Evolutionary conservation across 345 rosid genomes (phyloP).

Genomic region (Aurinia saxatilis): DNA sequence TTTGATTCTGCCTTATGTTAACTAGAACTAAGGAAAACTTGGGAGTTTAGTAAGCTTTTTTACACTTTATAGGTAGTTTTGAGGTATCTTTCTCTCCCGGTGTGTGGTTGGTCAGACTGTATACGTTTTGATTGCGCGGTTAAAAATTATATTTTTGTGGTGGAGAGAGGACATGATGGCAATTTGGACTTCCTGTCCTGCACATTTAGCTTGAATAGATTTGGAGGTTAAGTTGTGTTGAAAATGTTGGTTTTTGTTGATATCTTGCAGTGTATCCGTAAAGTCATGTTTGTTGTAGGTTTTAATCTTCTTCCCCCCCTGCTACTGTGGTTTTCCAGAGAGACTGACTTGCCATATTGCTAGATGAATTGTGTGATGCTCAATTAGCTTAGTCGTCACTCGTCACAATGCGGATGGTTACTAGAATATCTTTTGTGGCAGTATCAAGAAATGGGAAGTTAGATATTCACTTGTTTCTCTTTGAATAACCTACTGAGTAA

Average conservation of each 20-base stretch:
- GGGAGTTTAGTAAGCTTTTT: background rate
- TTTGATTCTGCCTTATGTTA: background rate
- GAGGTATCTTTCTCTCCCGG: background rate
- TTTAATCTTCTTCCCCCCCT: background rate
- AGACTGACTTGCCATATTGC: background rate
- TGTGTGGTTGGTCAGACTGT: background rate
- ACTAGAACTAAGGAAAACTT: background rate
- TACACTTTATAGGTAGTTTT: background rate
- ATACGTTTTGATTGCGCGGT: background rate
- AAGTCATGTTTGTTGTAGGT: background rate
- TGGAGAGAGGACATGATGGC: conserved; percentile 2
- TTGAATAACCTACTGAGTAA: background rate
- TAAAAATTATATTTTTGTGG: background rate
- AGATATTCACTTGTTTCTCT: background rate
- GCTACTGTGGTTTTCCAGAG: background rate
- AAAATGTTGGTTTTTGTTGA: background rate
- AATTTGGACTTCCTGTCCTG: background rate
- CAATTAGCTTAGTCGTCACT: background rate
- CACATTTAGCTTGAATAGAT: background rate
- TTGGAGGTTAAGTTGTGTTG: background rate
- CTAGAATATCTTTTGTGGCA: background rate
- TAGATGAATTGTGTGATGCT: background rate
- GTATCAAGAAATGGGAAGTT: background rate
- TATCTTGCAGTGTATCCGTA: background rate
- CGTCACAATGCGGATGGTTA: conserved; percentile 3